These are phyloP conservation scores for Aurinia saxatilis DNA, from an alignment of 345 rosid genomes.

Conservation along the genomic window DNA sequence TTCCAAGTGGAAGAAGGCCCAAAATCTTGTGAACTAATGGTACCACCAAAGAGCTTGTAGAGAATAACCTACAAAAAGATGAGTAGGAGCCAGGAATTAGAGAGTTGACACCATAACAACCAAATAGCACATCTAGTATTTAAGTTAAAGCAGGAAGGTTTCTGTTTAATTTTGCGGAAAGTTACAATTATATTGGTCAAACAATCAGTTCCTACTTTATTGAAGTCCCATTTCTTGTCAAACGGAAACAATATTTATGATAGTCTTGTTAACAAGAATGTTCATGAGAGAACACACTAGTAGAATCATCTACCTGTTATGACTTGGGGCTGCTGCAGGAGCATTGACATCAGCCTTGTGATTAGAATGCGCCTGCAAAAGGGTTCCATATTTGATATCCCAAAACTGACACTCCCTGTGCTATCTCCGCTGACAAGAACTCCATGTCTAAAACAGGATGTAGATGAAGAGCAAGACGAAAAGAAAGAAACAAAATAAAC, in stretches of 20 bases:
- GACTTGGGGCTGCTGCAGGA: constrained; percentile 80
- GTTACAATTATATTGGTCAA: neutral
- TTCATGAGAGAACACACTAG: constrained; percentile 4
- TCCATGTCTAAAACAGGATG: constrained; percentile 47
- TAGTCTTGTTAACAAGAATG: neutral
- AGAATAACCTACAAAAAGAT: constrained; percentile 67
- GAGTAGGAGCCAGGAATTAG: constrained; percentile 6
- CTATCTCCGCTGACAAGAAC: constrained; percentile 93
- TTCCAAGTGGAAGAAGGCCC: constrained; percentile 43
- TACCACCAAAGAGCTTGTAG: constrained; percentile 54
- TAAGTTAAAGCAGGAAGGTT: neutral
- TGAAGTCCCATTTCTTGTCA: neutral
- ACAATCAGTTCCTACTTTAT: neutral
- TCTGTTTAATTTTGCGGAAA: neutral
- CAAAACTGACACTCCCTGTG: constrained; percentile 82
- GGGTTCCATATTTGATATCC: constrained; percentile 81
- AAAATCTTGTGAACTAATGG: constrained; percentile 28
- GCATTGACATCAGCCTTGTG: constrained; percentile 91
- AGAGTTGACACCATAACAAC: neutral
- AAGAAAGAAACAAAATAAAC: neutral
- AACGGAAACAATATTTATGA: too few species aligned
- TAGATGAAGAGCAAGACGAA: constrained; percentile 11
- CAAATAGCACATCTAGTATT: neutral
- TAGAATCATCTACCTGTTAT: constrained; percentile 55
- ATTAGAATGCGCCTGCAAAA: constrained; percentile 61